These are phyloP conservation scores for Hyparrhenia diplandra DNA, from an alignment of 176 grass and related monocot genomes.

Conservation along the genomic window DNA sequence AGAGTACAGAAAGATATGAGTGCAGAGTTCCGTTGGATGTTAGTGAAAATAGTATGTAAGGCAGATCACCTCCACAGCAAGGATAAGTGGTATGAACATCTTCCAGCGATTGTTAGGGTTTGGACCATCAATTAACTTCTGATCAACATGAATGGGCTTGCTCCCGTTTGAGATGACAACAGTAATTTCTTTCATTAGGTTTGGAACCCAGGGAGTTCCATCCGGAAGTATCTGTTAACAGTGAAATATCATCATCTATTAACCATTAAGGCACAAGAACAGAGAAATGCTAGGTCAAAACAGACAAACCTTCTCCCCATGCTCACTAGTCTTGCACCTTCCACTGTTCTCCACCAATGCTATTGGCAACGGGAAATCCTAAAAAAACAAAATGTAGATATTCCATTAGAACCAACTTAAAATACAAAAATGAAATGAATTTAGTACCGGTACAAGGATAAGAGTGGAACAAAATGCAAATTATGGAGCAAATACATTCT, in stretches of 20 bases:
- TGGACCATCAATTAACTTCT: conserved; percentile 86
- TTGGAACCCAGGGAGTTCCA: conserved; percentile 81
- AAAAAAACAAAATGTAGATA: conserved; percentile 6
- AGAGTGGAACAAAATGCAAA: neutral
- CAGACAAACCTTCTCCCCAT: conserved; percentile 76
- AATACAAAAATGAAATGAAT: neutral
- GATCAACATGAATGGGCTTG: conserved; percentile 72
- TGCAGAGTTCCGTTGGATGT: neutral
- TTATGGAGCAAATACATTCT: neutral
- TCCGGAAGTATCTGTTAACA: conserved; percentile 72
- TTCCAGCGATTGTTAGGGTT: conserved; percentile 88
- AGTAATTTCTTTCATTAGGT: conserved; percentile 83
- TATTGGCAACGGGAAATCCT: conserved; percentile 69
- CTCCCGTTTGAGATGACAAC: conserved; percentile 77
- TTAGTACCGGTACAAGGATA: neutral
- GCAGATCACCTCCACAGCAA: conserved; percentile 59
- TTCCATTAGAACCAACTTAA: conserved; percentile 16
- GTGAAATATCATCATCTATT: conserved; percentile 4
- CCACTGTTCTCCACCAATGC: conserved; percentile 89
- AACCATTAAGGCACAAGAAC: neutral
- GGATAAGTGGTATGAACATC: conserved; percentile 75
- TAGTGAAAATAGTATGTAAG: neutral
- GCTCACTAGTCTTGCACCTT: conserved; percentile 89
- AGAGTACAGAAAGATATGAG: conserved; percentile 12
- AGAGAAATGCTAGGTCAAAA: conserved; percentile 13